These are phyloP conservation scores for Rubia peregrina DNA, from an alignment of 305 asterid species.

Conservation along the genomic window DNA sequence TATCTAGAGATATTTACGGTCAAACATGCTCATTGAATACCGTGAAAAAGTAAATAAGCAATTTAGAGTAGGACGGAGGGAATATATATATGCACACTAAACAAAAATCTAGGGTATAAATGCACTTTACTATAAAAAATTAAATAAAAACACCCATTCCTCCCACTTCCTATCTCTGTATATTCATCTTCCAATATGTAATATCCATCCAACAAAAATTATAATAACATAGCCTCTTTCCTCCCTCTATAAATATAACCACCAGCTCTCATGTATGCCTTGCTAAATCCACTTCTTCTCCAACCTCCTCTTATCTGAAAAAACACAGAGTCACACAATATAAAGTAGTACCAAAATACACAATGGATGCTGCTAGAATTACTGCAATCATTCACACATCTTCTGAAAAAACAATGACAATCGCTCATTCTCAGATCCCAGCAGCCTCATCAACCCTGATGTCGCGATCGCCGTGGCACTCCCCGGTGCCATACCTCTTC, in stretches of 20 bases:
- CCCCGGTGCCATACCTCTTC: conserved; percentile 88
- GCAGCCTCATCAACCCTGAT: conserved; percentile 15
- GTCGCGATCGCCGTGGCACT: conserved; percentile 67
- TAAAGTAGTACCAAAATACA: too few species aligned
- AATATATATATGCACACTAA: too few species aligned
- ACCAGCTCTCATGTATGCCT: conserved; percentile 20
- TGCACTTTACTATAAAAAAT: too few species aligned
- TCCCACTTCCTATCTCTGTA: too few species aligned
- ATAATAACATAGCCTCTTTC: conserved; percentile 10
- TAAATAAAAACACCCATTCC: too few species aligned
- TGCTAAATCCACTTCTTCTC: conserved; percentile 12
- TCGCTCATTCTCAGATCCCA: conserved; percentile 20
- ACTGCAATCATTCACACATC: conserved; percentile 9
- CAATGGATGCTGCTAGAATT: background rate
- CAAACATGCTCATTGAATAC: too few species aligned
- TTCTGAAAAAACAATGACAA: conserved; percentile 27
- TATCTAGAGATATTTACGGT: too few species aligned
- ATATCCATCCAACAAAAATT: too few species aligned
- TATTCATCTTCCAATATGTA: too few species aligned
- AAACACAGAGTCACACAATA: background rate
- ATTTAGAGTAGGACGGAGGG: too few species aligned
- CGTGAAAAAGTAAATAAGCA: too few species aligned
- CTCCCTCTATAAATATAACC: conserved; percentile 33
- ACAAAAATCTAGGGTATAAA: too few species aligned
- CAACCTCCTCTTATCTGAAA: background rate